Evolutionary conservation across 2,329 filamentous ascomycete species (phyloP).

Genomic region (Tolypocladium tundrense): DNA sequence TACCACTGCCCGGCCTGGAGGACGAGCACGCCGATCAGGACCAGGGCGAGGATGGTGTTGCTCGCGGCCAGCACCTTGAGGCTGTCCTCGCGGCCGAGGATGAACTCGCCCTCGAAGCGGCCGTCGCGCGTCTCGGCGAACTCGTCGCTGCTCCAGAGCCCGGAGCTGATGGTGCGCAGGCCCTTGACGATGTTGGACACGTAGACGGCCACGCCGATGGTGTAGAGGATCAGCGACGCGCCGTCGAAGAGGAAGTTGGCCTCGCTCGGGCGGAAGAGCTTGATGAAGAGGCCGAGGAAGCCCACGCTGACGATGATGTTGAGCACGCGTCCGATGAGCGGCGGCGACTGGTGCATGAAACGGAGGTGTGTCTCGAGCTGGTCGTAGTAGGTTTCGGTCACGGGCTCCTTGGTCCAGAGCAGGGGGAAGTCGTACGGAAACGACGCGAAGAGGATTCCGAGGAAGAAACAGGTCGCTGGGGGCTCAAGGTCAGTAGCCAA

Average conservation of each 20-base stretch:
- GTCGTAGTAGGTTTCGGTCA: conserved; percentile 61
- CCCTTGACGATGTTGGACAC: conserved; percentile 96
- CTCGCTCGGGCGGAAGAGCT: conserved; percentile 89
- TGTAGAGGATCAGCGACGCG: conserved; percentile 69
- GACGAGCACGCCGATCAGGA: conserved; percentile 83
- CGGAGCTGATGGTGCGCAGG: conserved; percentile 68
- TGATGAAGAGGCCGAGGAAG: conserved; percentile 79
- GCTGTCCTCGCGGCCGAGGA: conserved; percentile 76
- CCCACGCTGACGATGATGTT: conserved; percentile 87
- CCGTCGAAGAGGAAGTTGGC: conserved; percentile 93
- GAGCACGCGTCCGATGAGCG: conserved; percentile 84
- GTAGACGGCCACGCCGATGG: conserved; percentile 86
- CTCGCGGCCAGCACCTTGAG: conserved; percentile 85
- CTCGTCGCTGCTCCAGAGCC: conserved; percentile 45
- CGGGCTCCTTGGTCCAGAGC: conserved; percentile 62
- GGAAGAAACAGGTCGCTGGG: conserved; percentile 86
- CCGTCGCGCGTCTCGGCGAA: conserved; percentile 26
- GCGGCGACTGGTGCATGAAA: conserved; percentile 84
- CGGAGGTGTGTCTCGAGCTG: conserved; percentile 83
- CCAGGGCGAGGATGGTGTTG: conserved; percentile 90
- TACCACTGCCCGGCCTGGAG: conserved; percentile 98
- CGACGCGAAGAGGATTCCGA: conserved; percentile 91
- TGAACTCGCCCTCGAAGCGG: conserved; percentile 47
- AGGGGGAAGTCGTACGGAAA: conserved; percentile 95
- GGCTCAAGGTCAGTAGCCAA: neutral